phyloP scores from a whole-genome alignment of 148 eudicot species.

The Pharnaceum exiguum region DNA sequence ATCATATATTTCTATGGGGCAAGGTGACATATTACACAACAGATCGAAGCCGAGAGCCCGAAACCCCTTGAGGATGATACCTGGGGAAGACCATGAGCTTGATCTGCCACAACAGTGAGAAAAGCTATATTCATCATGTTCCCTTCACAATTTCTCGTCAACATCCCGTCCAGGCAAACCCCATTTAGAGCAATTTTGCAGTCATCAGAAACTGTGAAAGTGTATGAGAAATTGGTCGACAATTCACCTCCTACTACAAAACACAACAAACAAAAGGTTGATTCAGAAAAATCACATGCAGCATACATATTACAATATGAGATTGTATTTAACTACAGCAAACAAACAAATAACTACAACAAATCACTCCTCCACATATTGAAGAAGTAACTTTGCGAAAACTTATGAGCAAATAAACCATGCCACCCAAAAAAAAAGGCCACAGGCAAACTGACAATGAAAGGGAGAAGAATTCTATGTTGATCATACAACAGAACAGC shows the following conservation, averaged over 20 bases:
- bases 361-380: no score
- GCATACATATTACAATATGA: no score
- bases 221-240: no score
- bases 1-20: slow-evolving; percentile 47
- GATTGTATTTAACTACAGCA: no score
- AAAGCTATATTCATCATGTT: slow-evolving; percentile 21
- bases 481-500: no score
- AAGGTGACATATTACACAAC: slow-evolving; percentile 48
- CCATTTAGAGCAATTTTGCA: not conserved
- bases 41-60: slow-evolving; percentile 28
- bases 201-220: not conserved
- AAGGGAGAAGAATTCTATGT: not conserved
- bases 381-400: no score
- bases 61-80: slow-evolving; percentile 8
- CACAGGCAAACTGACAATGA: not conserved
- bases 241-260: no score
- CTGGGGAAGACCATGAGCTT: slow-evolving; percentile 16
- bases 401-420: no score
- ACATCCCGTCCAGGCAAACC: slow-evolving; percentile 16
- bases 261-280: no score
- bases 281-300: no score
- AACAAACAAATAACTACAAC: no score
- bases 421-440: no score
- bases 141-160: slow-evolving; percentile 11
- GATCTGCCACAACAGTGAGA: slow-evolving; percentile 18